Conservation (phyloP, 257 asterid genomes). For the Nicotiana paniculata region DNA sequence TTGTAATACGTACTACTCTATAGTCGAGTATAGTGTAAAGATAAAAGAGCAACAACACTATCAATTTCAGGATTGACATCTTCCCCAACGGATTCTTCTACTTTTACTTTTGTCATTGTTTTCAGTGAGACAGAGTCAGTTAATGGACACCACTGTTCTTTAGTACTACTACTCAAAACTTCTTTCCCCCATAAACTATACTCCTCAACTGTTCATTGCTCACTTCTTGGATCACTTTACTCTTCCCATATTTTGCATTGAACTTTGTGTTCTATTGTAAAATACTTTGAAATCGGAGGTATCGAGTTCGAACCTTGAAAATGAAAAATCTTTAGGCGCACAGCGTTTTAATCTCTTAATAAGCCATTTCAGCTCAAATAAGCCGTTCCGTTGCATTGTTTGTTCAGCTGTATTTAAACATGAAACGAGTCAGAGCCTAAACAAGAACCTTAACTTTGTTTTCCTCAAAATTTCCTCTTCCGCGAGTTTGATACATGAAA, state of each 20-base stretch:
- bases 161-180: not conserved
- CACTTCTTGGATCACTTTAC: not conserved
- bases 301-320: too few species aligned
- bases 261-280: too few species aligned
- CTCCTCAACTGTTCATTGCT: not conserved
- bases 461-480: not conserved
- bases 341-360: too few species aligned
- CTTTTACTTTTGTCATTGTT: not conserved
- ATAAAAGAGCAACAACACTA: not conserved
- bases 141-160: not conserved
- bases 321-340: too few species aligned
- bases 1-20: not conserved
- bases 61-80: not conserved
- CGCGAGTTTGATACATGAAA: not conserved
- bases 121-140: not conserved
- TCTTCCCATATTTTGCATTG: too few species aligned
- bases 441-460: not conserved
- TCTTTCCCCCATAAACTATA: not conserved
- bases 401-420: not conserved
- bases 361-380: too few species aligned
- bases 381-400: too few species aligned
- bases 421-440: not conserved
- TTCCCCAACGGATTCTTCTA: not conserved
- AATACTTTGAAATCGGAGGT: too few species aligned
- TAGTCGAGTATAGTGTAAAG: not conserved